A percentile compares a stretch with the other conserved stretches of the same genome.
phyloP scores from a whole-genome alignment of 306 rosid species.

The Glycine latifolia region DNA sequence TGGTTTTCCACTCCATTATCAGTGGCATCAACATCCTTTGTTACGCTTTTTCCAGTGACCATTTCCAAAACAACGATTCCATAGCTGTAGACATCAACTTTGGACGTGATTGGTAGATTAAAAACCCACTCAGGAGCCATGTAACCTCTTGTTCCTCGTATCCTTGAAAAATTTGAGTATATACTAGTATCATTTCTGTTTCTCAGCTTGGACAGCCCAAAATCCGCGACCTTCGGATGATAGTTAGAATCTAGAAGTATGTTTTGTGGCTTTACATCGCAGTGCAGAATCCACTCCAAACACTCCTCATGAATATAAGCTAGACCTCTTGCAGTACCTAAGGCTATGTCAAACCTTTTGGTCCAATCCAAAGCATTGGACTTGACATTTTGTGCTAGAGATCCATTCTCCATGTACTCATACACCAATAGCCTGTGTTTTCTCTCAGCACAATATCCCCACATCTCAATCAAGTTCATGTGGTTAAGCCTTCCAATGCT shows the following conservation, averaged over 20 bases:
- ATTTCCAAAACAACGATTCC: constrained; percentile 73
- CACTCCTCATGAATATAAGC: constrained; percentile 45
- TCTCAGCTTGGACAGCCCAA: constrained; percentile 61
- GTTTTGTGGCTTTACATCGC: constrained; percentile 70
- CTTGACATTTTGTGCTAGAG: constrained; percentile 50
- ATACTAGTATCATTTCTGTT: constrained; percentile 49
- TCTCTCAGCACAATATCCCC: constrained; percentile 69
- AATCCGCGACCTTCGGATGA: constrained; percentile 68
- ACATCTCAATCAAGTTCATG: constrained; percentile 67
- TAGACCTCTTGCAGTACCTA: constrained; percentile 55
- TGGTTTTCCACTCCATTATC: constrained; percentile 20
- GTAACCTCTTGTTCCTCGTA: constrained; percentile 73
- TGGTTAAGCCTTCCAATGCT: constrained; percentile 68
- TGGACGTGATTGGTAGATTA: constrained; percentile 64
- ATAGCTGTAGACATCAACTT: constrained; percentile 74
- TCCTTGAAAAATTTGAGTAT: constrained; percentile 51
- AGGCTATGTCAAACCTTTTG: constrained; percentile 59
- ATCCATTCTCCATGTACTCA: constrained; percentile 64
- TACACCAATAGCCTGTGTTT: constrained; percentile 67
- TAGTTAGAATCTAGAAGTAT: constrained; percentile 56
- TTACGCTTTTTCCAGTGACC: constrained; percentile 57
- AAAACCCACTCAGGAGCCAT: constrained; percentile 80
- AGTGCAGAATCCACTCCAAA: constrained; percentile 77
- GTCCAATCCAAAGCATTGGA: constrained; percentile 53
- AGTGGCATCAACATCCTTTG: not conserved